Conservation (phyloP, 805 yeast genomes). For the Saccharomycopsis sp. region DNA sequence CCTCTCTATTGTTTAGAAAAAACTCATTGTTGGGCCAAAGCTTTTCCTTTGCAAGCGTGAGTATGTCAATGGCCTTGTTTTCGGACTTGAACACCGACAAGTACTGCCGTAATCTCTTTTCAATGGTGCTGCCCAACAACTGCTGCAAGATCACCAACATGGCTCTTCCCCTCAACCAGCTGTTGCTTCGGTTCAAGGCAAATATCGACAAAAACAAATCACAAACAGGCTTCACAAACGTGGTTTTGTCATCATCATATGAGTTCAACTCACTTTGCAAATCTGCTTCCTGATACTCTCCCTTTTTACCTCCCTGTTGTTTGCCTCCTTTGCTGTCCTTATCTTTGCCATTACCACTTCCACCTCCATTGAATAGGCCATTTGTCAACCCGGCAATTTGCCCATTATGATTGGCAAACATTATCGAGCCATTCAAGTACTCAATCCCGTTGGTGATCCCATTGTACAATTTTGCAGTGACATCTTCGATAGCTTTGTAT, state of each 20-base stretch:
- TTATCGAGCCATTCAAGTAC: constrained; percentile 17
- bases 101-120: constrained; percentile 46
- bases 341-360: not conserved
- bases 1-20: constrained; percentile 33
- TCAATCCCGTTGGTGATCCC: constrained; percentile 25
- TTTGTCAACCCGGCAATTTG: constrained; percentile 15
- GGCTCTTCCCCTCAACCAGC: constrained; percentile 83
- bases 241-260: constrained; percentile 29
- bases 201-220: constrained; percentile 66
- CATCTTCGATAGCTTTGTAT: constrained; percentile 20
- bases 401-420: constrained; percentile 10
- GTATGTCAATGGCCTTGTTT: constrained; percentile 35
- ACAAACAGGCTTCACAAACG: constrained; percentile 75
- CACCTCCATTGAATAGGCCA: not conserved
- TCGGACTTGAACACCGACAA: constrained; percentile 30
- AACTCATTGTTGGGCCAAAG: constrained; percentile 50
- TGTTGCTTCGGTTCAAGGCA: constrained; percentile 51
- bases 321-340: not conserved
- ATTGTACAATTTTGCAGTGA: constrained; percentile 28
- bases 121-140: constrained; percentile 79
- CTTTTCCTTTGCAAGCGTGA: constrained; percentile 26
- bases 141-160: constrained; percentile 75
- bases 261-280: constrained; percentile 48
- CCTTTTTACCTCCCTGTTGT: not conserved
- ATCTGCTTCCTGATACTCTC: constrained; percentile 30